A percentile compares a stretch with the other conserved stretches of the same genome.
phyloP scores from a whole-genome alignment of 768 basidiomycete species.

The Pisolithus marmoratus region DNA sequence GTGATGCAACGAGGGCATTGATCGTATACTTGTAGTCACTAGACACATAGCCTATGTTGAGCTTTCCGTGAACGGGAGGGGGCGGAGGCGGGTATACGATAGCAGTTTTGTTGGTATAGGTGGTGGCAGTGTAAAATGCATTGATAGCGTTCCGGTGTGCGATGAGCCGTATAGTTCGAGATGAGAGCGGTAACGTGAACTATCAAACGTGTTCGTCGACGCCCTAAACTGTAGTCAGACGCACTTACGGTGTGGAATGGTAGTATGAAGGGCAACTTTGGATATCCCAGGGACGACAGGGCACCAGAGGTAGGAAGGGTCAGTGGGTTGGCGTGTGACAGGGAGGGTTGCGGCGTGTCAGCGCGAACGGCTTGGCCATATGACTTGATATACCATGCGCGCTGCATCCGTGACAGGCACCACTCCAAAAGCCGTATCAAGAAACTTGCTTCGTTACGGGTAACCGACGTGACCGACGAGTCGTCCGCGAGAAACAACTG shows the following conservation, averaged over 20 bases:
- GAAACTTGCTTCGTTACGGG: conserved; percentile 37
- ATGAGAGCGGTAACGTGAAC: conserved; percentile 42
- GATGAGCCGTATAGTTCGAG: conserved; percentile 39
- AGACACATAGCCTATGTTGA: conserved; percentile 46
- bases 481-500: conserved; percentile 22
- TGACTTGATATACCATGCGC: conserved; percentile 35
- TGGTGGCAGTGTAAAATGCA: conserved; percentile 37
- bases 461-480: conserved; percentile 12
- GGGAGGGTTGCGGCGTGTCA: conserved; percentile 7
- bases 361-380: conserved; percentile 27
- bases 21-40: conserved; percentile 39
- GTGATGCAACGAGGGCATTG: background rate
- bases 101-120: conserved; percentile 22
- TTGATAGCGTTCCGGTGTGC: conserved; percentile 44
- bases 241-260: conserved; percentile 44
- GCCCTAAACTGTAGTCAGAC: background rate
- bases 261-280: conserved; percentile 36
- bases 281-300: conserved; percentile 21
- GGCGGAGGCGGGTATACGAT: conserved; percentile 36
- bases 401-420: conserved; percentile 37
- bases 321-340: conserved; percentile 4
- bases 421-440: conserved; percentile 41
- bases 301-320: conserved; percentile 15
- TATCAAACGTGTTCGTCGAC: conserved; percentile 11
- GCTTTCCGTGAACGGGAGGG: conserved; percentile 33